These are phyloP conservation scores for Phytophthora parvispora DNA, from an alignment of 352 stramenopile genomes.

Conservation along the genomic window DNA sequence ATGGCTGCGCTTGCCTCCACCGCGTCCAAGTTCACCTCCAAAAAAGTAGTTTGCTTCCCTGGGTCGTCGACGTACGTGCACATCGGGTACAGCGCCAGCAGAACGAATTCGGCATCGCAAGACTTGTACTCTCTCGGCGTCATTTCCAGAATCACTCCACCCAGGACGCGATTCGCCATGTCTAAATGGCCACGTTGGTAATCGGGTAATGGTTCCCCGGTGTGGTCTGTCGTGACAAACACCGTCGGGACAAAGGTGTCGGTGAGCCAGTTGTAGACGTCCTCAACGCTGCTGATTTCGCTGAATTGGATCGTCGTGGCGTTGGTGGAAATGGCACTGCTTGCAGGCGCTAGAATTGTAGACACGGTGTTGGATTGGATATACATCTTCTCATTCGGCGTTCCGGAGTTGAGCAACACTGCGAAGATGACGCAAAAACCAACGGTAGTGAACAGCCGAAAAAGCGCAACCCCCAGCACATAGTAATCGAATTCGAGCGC, in stretches of 20 bases:
- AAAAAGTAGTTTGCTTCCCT: conserved; percentile 7
- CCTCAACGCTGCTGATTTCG: conserved; percentile 39
- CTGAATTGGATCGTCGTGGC: conserved; percentile 48
- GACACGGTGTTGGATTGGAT: conserved; percentile 25
- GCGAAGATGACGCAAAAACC: conserved; percentile 39
- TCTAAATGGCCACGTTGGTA: conserved; percentile 35
- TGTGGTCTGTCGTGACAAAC: conserved; percentile 53
- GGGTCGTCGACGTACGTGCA: conserved; percentile 9
- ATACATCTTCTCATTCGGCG: conserved; percentile 11
- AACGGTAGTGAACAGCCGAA: neutral
- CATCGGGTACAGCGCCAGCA: conserved; percentile 11
- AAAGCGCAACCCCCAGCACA: neutral
- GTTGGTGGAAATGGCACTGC: conserved; percentile 43
- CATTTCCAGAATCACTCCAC: conserved; percentile 39
- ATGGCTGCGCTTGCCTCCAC: conserved; percentile 16
- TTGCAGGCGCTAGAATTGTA: conserved; percentile 26
- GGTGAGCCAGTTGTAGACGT: conserved; percentile 51
- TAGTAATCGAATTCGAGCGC: conserved; percentile 5
- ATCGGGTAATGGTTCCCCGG: conserved; percentile 30
- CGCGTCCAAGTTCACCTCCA: conserved; percentile 26
- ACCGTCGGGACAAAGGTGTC: conserved; percentile 43
- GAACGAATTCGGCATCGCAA: neutral
- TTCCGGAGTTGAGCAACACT: conserved; percentile 19
- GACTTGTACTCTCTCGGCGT: conserved; percentile 7
- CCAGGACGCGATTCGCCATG: conserved; percentile 44